phyloP scores from a whole-genome alignment of 2,329 filamentous ascomycete genomes.

The Xylariaceae sp. region DNA sequence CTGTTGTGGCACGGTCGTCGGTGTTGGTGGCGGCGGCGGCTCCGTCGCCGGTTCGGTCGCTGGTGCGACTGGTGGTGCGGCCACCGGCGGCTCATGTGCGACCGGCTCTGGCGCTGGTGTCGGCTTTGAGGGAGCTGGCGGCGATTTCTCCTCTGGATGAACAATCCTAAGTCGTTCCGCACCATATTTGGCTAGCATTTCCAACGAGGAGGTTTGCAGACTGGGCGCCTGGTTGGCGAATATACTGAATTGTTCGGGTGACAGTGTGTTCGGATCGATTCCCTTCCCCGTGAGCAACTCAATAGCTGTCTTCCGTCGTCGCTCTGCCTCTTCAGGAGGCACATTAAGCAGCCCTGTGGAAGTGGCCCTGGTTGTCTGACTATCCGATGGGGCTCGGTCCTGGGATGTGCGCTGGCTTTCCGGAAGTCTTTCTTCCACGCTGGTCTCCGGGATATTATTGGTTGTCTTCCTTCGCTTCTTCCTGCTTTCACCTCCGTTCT shows the following conservation, averaged over 20 bases:
- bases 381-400: slow-evolving; percentile 14
- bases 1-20: slow-evolving; percentile 26
- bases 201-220: slow-evolving; percentile 49
- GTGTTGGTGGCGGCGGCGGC: slow-evolving; percentile 15
- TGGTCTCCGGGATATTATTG: slow-evolving; percentile 25
- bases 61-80: slow-evolving; percentile 24
- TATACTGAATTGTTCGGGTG: slow-evolving; percentile 51
- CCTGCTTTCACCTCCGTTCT: slow-evolving; percentile 24
- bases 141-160: slow-evolving; percentile 40
- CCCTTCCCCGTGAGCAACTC: slow-evolving; percentile 41
- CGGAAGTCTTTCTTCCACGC: slow-evolving; percentile 10
- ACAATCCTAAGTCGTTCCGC: slow-evolving; percentile 53
- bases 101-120: slow-evolving; percentile 20
- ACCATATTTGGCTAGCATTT: slow-evolving; percentile 52
- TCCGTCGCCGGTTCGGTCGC: slow-evolving; percentile 17
- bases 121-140: slow-evolving; percentile 26
- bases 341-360: slow-evolving; percentile 36
- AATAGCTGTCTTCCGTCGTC: slow-evolving; percentile 45
- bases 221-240: slow-evolving; percentile 55
- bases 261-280: slow-evolving; percentile 48
- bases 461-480: slow-evolving; percentile 28
- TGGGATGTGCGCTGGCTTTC: slow-evolving; percentile 9
- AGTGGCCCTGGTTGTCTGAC: slow-evolving; percentile 12
- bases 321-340: slow-evolving; percentile 43
- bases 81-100: slow-evolving; percentile 12